Evolutionary conservation across 2,329 filamentous ascomycete species (phyloP), one percentile per base, ranked within the genome.

Genomic region (Talaromyces sp.): DNA sequence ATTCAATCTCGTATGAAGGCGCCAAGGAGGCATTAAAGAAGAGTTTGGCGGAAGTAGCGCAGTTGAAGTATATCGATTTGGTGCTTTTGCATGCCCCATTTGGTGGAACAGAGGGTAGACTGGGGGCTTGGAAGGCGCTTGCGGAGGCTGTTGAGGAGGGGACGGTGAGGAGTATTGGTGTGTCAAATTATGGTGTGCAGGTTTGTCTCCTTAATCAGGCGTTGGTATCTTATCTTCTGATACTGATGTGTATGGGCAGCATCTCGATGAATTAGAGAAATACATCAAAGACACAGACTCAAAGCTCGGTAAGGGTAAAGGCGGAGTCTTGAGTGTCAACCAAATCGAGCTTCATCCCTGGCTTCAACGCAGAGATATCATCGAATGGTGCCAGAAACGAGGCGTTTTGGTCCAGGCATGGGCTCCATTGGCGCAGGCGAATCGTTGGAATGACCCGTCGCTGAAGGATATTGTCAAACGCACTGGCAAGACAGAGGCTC

Each of bases 261-360:
- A 79, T 43, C 74, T 79, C 2, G 72, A 79, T 19, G 77, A 79
- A 65, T 66, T 79, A 45, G 76, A 79, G 62, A 73, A 71, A 59
- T 79, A 79, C 65, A 79, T 77, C 65, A 72, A 75, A 67, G 70
- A 69, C 27, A 63, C 22, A 22, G 54, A 63, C 10, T 13, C 52
- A 33, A 73, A 74, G 10, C 73, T 69, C 52, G 85, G 84, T 3
- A 91, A 91, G 27, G 81, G 52, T 22, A 56, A 56, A 56, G 47
- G 91, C 47, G 91, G 91, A 27, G 81, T 91, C 45, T 84, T 97
- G 72, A 90, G 88, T 67, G 90, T 97, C 43, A 93, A 92, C 47
- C 93, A 97, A 78, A 92, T 90, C 78, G 93, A 97, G 78, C 80
- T 97, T 11, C 93, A 97, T 77, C 93, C 93, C 0, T 97, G 92